Evolutionary conservation across 2,329 filamentous ascomycete species (phyloP), one percentile per base, ranked within the genome.

Genomic region (Sarocladium brachiariae): DNA sequence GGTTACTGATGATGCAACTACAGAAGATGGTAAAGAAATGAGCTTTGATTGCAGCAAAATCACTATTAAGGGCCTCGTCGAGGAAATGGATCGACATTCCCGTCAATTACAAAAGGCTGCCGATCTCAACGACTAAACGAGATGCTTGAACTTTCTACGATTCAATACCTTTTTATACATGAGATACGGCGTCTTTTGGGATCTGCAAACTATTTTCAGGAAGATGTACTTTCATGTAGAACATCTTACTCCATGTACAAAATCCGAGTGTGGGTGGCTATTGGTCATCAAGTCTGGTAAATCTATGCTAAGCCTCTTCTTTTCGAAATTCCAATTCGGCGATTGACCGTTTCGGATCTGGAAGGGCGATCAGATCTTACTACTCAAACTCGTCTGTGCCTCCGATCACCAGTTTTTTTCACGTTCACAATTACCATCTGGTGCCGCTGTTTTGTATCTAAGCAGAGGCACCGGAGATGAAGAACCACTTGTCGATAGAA

Each of bases 401-500:
- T 19, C 31, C n/a, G 21, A 47, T 9, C 25, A 31, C 43, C 25
- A 33, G 10, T 33, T 47, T 47, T 47, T n/a, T 25, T 16, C 27
- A n/a, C 27, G 25, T 33, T n/a, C 25, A 33, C 8, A 19, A 4
- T 33, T 21, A 19, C 16, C 8, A 18, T 47, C 43, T 14, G 5
- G n/a, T 25, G 10, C 3, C 11, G 19, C 16, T 43, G 14, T 25
- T 25, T n/a, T 24, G 13, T 25, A 52, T 62, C 75, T 87, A 92
- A 63, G 86, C 78, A 62, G 90, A 89, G 67, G 93, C 93, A 72
- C 93, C 93, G 70, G 90, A 96, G 74, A 99, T 99, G 84, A 97
- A 99, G 87, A 99, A 99, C 93, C 93, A 99, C 84, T 99, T 99
- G 83, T 99, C 93, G 67, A 97, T 96, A 73, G 86, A 95, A 68